Base-by-base conservation (phyloP, 2,329 filamentous ascomycete species). In the Aspergillus texensis region DNA sequence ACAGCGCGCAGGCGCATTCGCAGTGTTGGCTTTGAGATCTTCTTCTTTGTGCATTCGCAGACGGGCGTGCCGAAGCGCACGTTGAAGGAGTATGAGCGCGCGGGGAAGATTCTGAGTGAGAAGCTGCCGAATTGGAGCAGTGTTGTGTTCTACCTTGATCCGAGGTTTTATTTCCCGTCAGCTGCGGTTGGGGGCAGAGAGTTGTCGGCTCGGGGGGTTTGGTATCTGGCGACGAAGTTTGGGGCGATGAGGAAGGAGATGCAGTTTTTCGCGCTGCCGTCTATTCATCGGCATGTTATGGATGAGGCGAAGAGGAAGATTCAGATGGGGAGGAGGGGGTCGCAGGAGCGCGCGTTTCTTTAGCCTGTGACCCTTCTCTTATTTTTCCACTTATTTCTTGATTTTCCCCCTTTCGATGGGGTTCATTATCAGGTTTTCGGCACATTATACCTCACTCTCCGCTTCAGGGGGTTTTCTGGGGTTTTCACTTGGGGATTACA, bases 11-110 rank as follows among this genome's bases (percentile, higher is more conserved):
- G 52, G 2, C 70, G 70, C 28, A 75, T 77, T 57, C 75, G 73
- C 60, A 75, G 71, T 56, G 72, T 78, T 34, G 75, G 75, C 16
- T 78, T 78, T 55, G 75, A 78, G 66, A 56, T 78, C 16, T 75
- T 70, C 63, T 73, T 78, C 66, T 78, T 77, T 60, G 75, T 78
- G 26, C 75, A 78, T 58, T 68, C 66, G n/a, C 71, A 77, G 62
- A 68, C 67, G 2, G 74, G 71, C 10, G 73, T 75, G 21, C 73
- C 75, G 24, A 78, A 78, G 60, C 73, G 75, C 9, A 70, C 71
- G 0, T 61, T 76, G 34, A 71, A 65, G 32, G 67, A 75, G 63
- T 78, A 78, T 55, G 70, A 73, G 55, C 63, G 62, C 4, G 75
- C 74, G 0, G 68, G 68, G 10, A 67, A 64, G 8, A 57, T 74